Evolutionary conservation across 306 rosid genomes (phyloP).

Genomic region (Pueraria montana): DNA sequence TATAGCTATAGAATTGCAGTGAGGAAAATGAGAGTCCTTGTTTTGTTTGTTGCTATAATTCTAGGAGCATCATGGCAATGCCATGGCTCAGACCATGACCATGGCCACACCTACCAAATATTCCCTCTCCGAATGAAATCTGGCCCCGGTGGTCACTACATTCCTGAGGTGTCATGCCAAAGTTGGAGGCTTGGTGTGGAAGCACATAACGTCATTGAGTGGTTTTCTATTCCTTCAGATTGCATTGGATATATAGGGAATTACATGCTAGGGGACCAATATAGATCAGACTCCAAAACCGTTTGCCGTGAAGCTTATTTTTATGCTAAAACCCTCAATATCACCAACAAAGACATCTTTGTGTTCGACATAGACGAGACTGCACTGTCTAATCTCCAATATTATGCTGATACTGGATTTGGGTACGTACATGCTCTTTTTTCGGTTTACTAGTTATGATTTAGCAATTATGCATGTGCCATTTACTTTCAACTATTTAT

Average conservation of each 20-base stretch:
- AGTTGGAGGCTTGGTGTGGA: slow-evolving; percentile 83
- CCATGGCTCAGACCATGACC: slow-evolving; percentile 3
- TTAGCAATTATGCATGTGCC: too few relatives aligned
- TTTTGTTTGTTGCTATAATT: neutral
- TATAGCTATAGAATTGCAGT: too few relatives aligned
- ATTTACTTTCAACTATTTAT: too few relatives aligned
- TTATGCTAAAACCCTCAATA: slow-evolving; percentile 46
- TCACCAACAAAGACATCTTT: slow-evolving; percentile 51
- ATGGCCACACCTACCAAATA: slow-evolving; percentile 26
- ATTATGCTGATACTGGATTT: slow-evolving; percentile 59
- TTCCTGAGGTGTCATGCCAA: slow-evolving; percentile 49
- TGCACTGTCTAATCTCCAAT: slow-evolving; percentile 64
- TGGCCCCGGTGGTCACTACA: slow-evolving; percentile 32
- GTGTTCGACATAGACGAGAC: slow-evolving; percentile 77
- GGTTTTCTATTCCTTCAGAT: slow-evolving; percentile 52
- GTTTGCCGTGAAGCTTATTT: slow-evolving; percentile 47
- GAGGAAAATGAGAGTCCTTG: neutral
- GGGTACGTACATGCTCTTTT: too few relatives aligned
- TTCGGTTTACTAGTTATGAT: too few relatives aligned
- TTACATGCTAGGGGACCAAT: slow-evolving; percentile 58
- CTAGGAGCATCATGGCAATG: neutral
- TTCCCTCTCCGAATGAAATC: slow-evolving; percentile 57
- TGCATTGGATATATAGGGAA: slow-evolving; percentile 62
- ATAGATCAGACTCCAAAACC: slow-evolving; percentile 59
- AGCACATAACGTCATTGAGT: slow-evolving; percentile 60